Conservation (phyloP, 1,284 basidiomycete genomes). For the Leccinum brunneo-olivaceum region DNA sequence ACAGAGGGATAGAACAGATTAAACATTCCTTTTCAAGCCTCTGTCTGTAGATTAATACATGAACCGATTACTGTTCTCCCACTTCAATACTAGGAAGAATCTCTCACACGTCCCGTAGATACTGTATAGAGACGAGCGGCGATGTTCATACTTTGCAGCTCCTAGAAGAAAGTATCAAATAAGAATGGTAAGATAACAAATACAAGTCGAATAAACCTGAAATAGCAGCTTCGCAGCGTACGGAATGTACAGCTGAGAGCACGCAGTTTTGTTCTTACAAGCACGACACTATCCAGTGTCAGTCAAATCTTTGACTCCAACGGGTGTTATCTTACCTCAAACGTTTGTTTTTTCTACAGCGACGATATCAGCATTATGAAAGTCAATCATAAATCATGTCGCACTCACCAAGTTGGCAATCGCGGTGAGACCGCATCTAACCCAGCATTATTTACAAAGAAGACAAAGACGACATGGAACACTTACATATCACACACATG, state of each 20-base stretch:
- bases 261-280: constrained; percentile 93
- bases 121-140: constrained; percentile 79
- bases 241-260: constrained; percentile 86
- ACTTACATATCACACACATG: constrained; percentile 95
- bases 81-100: constrained; percentile 28
- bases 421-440: constrained; percentile 87
- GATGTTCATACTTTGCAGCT: constrained; percentile 89
- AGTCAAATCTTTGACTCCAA: background rate
- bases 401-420: constrained; percentile 81
- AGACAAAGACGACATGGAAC: background rate
- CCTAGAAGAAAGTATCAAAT: constrained; percentile 38
- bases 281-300: constrained; percentile 58
- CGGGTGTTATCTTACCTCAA: constrained; percentile 45
- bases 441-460: constrained; percentile 7
- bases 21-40: constrained; percentile 11
- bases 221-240: constrained; percentile 90
- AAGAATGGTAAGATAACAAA: background rate
- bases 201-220: constrained; percentile 51
- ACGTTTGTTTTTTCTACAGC: constrained; percentile 76
- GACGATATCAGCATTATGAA: constrained; percentile 6
- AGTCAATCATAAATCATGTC: background rate
- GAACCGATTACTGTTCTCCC: constrained; percentile 12
- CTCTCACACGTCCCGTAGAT: constrained; percentile 75
- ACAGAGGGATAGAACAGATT: constrained; percentile 27
- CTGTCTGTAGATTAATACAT: constrained; percentile 51